These are phyloP conservation scores for Magnusiomyces suaveolens DNA, from an alignment of 1,139 yeast species.

Conservation along the genomic window DNA sequence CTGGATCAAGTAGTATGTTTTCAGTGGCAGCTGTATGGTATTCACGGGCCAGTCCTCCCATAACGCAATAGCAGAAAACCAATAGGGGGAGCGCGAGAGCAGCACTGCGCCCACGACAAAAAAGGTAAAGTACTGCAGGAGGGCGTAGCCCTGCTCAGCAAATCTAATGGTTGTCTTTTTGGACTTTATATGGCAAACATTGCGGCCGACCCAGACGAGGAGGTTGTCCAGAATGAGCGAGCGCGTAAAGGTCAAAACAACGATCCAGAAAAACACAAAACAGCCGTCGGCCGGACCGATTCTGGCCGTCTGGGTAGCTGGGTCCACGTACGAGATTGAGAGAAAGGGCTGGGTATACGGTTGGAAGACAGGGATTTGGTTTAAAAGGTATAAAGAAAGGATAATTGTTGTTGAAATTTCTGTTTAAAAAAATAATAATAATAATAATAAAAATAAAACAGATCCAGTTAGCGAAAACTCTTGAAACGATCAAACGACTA, in stretches of 20 bases:
- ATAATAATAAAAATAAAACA: background rate
- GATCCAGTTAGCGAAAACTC: no score
- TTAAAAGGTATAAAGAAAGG: background rate
- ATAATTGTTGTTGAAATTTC: background rate
- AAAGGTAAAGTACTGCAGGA: slow-evolving; percentile 50
- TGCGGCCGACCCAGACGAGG: slow-evolving; percentile 48
- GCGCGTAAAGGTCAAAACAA: slow-evolving; percentile 50
- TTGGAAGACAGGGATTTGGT: slow-evolving; percentile 4
- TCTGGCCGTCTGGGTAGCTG: slow-evolving; percentile 18
- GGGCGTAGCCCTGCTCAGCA: slow-evolving; percentile 81
- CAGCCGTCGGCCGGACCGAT: slow-evolving; percentile 39
- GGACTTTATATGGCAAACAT: slow-evolving; percentile 28
- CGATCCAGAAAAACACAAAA: slow-evolving; percentile 47
- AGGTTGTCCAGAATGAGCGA: slow-evolving; percentile 50
- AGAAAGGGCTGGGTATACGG: slow-evolving; percentile 21
- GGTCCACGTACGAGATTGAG: slow-evolving; percentile 21
- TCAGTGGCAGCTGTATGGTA: slow-evolving; percentile 37
- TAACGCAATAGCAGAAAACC: slow-evolving; percentile 46
- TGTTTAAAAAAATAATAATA: background rate
- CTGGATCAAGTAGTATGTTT: slow-evolving; percentile 62
- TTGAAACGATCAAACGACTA: background rate
- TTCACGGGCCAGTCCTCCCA: slow-evolving; percentile 75
- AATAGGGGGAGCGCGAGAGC: slow-evolving; percentile 52
- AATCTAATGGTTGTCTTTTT: slow-evolving; percentile 53
- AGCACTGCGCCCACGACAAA: slow-evolving; percentile 52